Conservation (phyloP, 176 grass and related monocot species). For the Oryza longistaminata region DNA sequence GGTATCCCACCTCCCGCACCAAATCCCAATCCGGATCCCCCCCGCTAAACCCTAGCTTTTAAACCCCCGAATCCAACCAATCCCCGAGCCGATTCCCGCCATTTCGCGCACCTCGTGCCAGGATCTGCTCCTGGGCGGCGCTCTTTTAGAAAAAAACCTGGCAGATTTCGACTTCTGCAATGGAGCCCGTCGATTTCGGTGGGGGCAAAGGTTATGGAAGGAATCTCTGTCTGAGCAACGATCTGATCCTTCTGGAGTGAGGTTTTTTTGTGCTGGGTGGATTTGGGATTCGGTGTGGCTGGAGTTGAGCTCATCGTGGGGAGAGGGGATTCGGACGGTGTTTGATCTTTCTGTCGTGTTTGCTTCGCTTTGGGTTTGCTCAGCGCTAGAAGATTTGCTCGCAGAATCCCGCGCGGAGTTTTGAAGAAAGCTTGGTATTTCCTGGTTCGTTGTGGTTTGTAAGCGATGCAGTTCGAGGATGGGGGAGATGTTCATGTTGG, state of each 20-base stretch:
- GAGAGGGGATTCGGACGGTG: neutral
- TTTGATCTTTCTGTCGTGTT: neutral
- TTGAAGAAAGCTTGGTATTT: neutral
- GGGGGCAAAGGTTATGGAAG: neutral
- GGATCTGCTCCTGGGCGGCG: neutral
- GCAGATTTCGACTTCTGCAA: neutral
- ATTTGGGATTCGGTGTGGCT: neutral
- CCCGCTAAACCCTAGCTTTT: slow-evolving; percentile 27
- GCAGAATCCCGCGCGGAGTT: neutral
- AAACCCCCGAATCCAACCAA: slow-evolving; percentile 11
- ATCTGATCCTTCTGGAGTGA: neutral
- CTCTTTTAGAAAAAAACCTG: neutral
- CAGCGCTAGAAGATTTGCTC: neutral
- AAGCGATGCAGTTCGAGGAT: slow-evolving; percentile 64
- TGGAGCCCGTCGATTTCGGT: neutral
- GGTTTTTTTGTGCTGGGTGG: neutral
- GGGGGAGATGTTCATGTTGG: slow-evolving; percentile 25
- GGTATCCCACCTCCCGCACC: neutral
- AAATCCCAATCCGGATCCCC: slow-evolving; percentile 20
- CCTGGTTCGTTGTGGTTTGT: neutral
- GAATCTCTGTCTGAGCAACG: neutral
- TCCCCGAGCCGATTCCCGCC: slow-evolving; percentile 23
- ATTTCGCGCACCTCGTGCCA: neutral
- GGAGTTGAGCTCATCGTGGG: neutral
- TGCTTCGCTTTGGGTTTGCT: neutral